Percentiles rank a stretch among this genome's conserved stretches.
These are phyloP conservation scores for Arctium lappa DNA, from an alignment of 129 eudicot genomes.

Conservation along the genomic window DNA sequence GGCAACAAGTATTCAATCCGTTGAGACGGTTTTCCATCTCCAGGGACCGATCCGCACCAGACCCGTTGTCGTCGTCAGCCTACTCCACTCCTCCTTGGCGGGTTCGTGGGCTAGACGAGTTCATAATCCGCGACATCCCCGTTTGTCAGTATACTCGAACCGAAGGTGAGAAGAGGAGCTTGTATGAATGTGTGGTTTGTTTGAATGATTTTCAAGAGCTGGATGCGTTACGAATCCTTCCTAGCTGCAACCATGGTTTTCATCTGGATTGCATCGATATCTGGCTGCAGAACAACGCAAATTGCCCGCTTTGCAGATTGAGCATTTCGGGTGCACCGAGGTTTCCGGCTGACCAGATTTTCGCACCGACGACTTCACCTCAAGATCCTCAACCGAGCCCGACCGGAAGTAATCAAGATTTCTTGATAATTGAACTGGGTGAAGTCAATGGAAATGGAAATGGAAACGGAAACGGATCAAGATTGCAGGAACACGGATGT, in stretches of 20 bases:
- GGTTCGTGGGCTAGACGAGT: conserved; percentile 67
- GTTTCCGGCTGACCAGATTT: conserved; percentile 45
- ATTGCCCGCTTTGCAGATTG: conserved; percentile 87
- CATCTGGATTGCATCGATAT: conserved; percentile 90
- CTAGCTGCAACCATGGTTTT: conserved; percentile 74
- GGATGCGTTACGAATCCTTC: conserved; percentile 66
- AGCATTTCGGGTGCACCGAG: conserved; percentile 57
- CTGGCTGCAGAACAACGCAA: conserved; percentile 84
- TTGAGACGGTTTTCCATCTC: conserved; percentile 48
- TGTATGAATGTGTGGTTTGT: conserved; percentile 75
- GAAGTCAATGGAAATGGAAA: conserved; percentile 9
- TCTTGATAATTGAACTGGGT: conserved; percentile 65
- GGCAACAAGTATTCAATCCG: conserved; percentile 57
- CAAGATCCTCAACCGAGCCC: conserved; percentile 57
- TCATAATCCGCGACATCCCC: conserved; percentile 66
- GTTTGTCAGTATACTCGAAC: conserved; percentile 46
- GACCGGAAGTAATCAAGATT: conserved; percentile 50
- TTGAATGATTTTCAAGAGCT: conserved; percentile 72
- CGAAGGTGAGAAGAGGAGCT: conserved; percentile 33
- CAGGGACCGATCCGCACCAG: conserved; percentile 28
- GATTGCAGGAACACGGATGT: conserved; percentile 32
- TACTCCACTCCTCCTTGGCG: conserved; percentile 66
- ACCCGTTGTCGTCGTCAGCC: conserved; percentile 42
- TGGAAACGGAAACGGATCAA: conserved; percentile 18
- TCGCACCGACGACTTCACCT: conserved; percentile 88